These are phyloP conservation scores for Solanum pinnatisectum DNA, from an alignment of 257 asterid species.

Conservation along the genomic window DNA sequence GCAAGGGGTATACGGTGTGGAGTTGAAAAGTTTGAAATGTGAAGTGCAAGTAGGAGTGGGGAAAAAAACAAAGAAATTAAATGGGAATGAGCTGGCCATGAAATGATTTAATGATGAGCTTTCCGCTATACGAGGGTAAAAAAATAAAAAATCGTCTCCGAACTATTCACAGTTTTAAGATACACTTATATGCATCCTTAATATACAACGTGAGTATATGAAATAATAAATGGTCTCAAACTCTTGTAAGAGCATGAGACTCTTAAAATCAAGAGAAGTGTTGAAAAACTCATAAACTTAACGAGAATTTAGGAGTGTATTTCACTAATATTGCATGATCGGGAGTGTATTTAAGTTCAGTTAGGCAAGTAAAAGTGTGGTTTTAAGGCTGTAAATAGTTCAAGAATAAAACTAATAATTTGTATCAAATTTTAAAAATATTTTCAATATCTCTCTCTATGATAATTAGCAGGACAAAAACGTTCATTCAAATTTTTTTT, in stretches of 20 bases:
- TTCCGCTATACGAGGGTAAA: constrained; percentile 9
- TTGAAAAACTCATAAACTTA: too few relatives aligned
- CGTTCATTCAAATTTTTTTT: neutral
- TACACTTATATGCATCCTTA: too few relatives aligned
- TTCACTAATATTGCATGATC: too few relatives aligned
- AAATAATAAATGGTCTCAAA: too few relatives aligned
- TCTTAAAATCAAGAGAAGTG: accelerated
- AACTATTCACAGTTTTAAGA: too few relatives aligned
- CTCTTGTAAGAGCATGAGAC: too few relatives aligned
- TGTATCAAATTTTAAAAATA: too few relatives aligned
- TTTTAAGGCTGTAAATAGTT: too few relatives aligned
- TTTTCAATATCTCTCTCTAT: neutral
- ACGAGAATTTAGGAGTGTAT: too few relatives aligned
- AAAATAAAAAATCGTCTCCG: accelerated
- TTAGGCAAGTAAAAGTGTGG: accelerated
- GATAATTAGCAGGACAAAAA: neutral
- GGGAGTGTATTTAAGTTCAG: too few relatives aligned
- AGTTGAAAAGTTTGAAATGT: constrained; percentile 2
- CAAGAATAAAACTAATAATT: too few relatives aligned
- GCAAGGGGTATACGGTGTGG: neutral
- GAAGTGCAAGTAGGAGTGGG: neutral
- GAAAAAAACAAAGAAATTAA: constrained; percentile 2
- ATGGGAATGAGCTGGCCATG: constrained; percentile 15
- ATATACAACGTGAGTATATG: too few relatives aligned
- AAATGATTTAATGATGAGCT: constrained; percentile 12